phyloP scores from a whole-genome alignment of 2,329 filamentous ascomycete genomes.

The Orbilia javanica region DNA sequence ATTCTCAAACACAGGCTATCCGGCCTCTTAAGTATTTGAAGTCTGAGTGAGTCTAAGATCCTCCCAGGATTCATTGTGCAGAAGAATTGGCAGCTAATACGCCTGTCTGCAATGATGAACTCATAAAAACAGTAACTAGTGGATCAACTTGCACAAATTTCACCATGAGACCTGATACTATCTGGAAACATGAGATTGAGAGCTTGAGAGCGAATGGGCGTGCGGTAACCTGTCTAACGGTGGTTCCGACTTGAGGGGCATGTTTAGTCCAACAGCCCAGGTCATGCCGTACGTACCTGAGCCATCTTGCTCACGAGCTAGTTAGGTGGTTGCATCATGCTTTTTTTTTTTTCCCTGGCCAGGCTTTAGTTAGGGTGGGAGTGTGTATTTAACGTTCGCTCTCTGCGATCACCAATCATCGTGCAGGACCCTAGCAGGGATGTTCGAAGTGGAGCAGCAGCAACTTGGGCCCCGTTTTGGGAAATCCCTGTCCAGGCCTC shows the following conservation, averaged over 20 bases:
- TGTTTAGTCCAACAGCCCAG: constrained; percentile 30
- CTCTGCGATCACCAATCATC: constrained; percentile 50
- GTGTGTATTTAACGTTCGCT: constrained; percentile 48
- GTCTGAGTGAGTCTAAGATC: constrained; percentile 47
- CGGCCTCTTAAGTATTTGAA: constrained; percentile 53
- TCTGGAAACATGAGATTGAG: constrained; percentile 41
- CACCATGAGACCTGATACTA: constrained; percentile 38
- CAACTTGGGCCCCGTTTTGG: constrained; percentile 33
- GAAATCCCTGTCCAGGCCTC: constrained; percentile 10
- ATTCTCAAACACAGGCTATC: constrained; percentile 22
- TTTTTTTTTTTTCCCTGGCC: constrained; percentile 26
- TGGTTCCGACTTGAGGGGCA: constrained; percentile 37
- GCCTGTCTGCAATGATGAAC: constrained; percentile 38
- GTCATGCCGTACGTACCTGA: constrained; percentile 51
- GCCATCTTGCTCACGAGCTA: constrained; percentile 18
- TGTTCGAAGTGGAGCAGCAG: constrained; percentile 40
- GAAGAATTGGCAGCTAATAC: constrained; percentile 34
- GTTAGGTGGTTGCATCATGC: constrained; percentile 45
- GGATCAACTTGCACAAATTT: constrained; percentile 43
- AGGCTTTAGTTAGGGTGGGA: not conserved
- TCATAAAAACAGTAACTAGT: constrained; percentile 27
- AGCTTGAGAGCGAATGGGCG: constrained; percentile 41
- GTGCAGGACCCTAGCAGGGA: constrained; percentile 28
- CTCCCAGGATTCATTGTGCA: constrained; percentile 43
- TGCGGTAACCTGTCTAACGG: constrained; percentile 24